phyloP scores from a whole-genome alignment of 2,329 filamentous ascomycete species.

The Camillea tinctor region DNA sequence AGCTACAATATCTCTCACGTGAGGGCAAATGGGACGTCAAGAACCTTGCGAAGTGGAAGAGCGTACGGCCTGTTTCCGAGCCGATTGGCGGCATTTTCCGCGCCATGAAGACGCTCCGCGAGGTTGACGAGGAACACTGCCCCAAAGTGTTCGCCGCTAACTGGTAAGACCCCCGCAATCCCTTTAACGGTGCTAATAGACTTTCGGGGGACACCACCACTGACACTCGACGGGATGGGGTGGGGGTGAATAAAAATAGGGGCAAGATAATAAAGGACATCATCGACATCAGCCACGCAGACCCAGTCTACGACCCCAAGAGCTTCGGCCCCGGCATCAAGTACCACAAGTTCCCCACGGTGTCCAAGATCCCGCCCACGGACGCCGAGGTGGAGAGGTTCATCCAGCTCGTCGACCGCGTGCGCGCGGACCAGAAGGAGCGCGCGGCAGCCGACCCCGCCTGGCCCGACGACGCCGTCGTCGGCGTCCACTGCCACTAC shows the following conservation, averaged over 20 bases:
- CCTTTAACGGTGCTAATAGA: too few relatives aligned
- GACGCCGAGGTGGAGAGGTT: conserved; percentile 53
- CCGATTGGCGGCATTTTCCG: conserved; percentile 79
- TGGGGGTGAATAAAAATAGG: conserved; percentile 44
- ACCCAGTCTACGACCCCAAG: conserved; percentile 81
- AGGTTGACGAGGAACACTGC: conserved; percentile 81
- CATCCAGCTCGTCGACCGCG: conserved; percentile 55
- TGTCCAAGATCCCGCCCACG: conserved; percentile 83
- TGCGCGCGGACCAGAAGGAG: conserved; percentile 55
- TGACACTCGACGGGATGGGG: too few relatives aligned
- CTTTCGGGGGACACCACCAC: too few relatives aligned
- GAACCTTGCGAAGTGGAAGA: conserved; percentile 89
- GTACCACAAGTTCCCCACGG: conserved; percentile 86
- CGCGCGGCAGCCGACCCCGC: conserved; percentile 41
- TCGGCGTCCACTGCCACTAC: conserved; percentile 93
- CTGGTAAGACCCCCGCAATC: conserved; percentile 23
- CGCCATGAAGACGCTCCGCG: conserved; percentile 89
- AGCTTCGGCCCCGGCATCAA: conserved; percentile 67
- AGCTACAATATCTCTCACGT: conserved; percentile 82
- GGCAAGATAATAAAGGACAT: conserved; percentile 68
- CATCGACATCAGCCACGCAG: conserved; percentile 88
- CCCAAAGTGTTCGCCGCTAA: conserved; percentile 63
- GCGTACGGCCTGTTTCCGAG: conserved; percentile 72
- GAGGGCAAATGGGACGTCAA: conserved; percentile 98
- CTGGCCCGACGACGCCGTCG: conserved; percentile 46